phyloP scores from a whole-genome alignment of 352 stramenopile genomes.

The Phytopythium litorale region DNA sequence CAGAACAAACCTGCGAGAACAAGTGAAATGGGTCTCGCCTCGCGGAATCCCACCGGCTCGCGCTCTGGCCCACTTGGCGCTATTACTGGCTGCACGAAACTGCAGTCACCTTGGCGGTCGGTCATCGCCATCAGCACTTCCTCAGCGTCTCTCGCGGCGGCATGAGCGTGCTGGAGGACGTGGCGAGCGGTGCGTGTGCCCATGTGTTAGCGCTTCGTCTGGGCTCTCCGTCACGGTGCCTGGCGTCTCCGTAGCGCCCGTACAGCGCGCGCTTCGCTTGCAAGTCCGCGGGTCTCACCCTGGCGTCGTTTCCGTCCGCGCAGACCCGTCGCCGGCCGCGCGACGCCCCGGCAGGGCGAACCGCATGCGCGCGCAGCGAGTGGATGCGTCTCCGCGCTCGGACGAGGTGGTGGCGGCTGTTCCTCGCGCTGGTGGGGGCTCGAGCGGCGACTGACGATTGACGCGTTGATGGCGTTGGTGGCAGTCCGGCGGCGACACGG shows the following conservation, averaged over 20 bases:
- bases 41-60: no score
- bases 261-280: background rate
- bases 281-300: background rate
- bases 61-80: no score
- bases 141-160: slow-evolving; percentile 2
- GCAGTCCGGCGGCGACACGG: background rate
- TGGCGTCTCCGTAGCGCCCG: background rate
- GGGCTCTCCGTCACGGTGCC: background rate
- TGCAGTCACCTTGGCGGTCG: no score
- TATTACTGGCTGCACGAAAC: no score
- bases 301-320: background rate
- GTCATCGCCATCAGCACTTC: background rate
- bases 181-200: slow-evolving; percentile 19
- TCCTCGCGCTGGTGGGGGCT: background rate
- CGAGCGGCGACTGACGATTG: no score
- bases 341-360: slow-evolving; percentile 4
- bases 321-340: slow-evolving; percentile 18
- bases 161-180: slow-evolving; percentile 30
- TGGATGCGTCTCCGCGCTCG: slow-evolving; percentile 12
- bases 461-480: background rate
- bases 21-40: no score
- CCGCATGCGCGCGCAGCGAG: slow-evolving; percentile 6
- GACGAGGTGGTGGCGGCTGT: background rate
- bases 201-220: background rate
- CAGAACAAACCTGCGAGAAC: no score